A percentile compares a stretch with the other conserved stretches of the same genome.
phyloP scores from a whole-genome alignment of 75 land plant species.

The Adiantum capillusveneris region DNA sequence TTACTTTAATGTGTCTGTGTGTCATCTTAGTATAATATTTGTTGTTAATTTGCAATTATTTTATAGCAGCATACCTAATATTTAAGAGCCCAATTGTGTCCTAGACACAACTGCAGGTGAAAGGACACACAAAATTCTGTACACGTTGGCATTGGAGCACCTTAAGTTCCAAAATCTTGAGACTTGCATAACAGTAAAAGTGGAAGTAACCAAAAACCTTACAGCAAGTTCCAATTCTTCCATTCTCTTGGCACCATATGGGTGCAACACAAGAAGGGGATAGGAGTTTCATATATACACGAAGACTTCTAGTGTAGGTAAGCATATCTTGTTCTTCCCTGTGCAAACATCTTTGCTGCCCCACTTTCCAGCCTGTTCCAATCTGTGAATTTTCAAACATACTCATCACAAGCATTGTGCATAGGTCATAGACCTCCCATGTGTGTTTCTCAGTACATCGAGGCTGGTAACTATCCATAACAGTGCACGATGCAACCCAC shows the following conservation, averaged over 20 bases:
- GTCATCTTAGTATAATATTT: no score
- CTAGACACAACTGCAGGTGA: no score
- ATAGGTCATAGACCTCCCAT: slow-evolving; percentile 74
- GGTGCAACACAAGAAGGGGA: slow-evolving; percentile 52
- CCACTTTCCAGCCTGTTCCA: slow-evolving; percentile 6
- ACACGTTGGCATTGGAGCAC: no score
- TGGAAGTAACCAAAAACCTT: no score
- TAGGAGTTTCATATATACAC: slow-evolving; percentile 54
- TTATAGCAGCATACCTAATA: no score
- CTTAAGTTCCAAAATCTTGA: no score
- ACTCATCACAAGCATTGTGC: slow-evolving; percentile 65
- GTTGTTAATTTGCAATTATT: no score
- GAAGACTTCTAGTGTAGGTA: slow-evolving; percentile 55
- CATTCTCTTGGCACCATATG: slow-evolving; percentile 66
- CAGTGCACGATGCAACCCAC: slow-evolving; percentile 40
- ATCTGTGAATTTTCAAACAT: slow-evolving; percentile 59
- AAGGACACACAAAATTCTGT: no score
- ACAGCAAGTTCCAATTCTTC: slow-evolving; percentile 69
- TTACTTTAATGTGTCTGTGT: no score
- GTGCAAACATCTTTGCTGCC: slow-evolving; percentile 29
- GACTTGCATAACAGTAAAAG: no score
- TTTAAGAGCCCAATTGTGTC: no score
- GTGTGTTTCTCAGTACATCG: slow-evolving; percentile 48
- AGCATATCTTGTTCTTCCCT: slow-evolving; percentile 59
- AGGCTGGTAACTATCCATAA: slow-evolving; percentile 25